phyloP scores from a whole-genome alignment of 345 rosid species.

The Garcia nutans region DNA sequence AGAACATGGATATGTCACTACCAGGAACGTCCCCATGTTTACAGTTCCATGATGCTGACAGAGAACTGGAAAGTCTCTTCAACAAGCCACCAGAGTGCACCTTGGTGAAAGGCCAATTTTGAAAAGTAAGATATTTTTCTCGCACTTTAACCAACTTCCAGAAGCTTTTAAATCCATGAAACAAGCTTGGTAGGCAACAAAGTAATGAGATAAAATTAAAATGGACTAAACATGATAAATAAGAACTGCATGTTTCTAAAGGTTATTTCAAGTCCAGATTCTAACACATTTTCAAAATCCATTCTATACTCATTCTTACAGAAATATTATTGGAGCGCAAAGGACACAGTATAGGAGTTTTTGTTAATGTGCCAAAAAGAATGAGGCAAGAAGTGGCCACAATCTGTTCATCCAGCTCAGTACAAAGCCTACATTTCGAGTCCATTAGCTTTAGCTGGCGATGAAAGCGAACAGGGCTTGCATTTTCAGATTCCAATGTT shows the following conservation, averaged over 20 bases:
- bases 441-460: conserved; percentile 34
- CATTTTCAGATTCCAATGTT: background rate
- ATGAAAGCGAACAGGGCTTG: background rate
- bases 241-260: background rate
- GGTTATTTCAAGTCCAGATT: background rate
- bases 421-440: conserved; percentile 21
- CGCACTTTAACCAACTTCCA: background rate
- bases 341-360: conserved; percentile 20
- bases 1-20: conserved; percentile 12
- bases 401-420: conserved; percentile 19
- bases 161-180: background rate
- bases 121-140: conserved; percentile 17
- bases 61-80: conserved; percentile 22
- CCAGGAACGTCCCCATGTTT: background rate
- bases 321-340: conserved; percentile 14
- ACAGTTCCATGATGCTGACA: background rate
- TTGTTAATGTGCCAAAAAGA: conserved; percentile 20
- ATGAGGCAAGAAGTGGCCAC: conserved; percentile 26
- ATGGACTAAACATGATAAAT: background rate
- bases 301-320: background rate
- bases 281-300: too few relatives aligned
- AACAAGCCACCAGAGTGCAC: conserved; percentile 19
- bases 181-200: background rate
- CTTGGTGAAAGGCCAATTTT: conserved; percentile 20
- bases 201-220: background rate